A percentile compares a stretch with the other conserved stretches of the same genome.
These are phyloP conservation scores for cucumber (Cucumis sativus) DNA, from an alignment of 306 rosid species.

Conservation along the genomic window DNA sequence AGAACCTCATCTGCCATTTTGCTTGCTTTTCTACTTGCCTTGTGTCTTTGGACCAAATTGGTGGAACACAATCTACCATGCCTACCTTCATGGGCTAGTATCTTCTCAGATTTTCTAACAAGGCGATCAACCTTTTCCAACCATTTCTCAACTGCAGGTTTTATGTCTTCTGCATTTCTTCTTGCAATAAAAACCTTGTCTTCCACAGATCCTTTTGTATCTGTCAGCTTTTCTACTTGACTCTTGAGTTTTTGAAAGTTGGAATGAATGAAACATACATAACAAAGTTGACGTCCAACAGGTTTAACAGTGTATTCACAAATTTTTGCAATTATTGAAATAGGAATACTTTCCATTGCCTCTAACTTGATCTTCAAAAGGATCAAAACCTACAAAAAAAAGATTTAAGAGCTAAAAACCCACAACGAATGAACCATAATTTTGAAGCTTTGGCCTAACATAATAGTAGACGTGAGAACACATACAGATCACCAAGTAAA, in stretches of 20 bases:
- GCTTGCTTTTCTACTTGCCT: neutral
- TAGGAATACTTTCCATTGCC: neutral
- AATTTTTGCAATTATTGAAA: neutral
- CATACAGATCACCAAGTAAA: no score
- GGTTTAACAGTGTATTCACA: neutral
- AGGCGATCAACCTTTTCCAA: neutral
- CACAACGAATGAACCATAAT: neutral
- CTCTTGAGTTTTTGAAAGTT: neutral
- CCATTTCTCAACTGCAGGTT: neutral
- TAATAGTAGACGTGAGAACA: no score
- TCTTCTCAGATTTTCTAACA: neutral
- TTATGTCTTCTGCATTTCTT: neutral
- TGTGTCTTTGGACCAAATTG: neutral
- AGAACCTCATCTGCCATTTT: neutral
- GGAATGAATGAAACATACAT: neutral
- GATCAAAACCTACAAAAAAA: neutral
- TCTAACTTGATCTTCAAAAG: neutral
- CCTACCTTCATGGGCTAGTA: neutral
- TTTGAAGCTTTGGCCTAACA: no score
- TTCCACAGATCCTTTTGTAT: neutral
- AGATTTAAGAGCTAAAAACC: neutral
- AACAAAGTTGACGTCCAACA: neutral
- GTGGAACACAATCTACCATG: neutral
- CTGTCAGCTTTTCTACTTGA: neutral
- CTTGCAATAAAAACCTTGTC: neutral